Evolutionary conservation across 1,284 basidiomycete genomes (phyloP).

Genomic region (Trichosporon sp.): DNA sequence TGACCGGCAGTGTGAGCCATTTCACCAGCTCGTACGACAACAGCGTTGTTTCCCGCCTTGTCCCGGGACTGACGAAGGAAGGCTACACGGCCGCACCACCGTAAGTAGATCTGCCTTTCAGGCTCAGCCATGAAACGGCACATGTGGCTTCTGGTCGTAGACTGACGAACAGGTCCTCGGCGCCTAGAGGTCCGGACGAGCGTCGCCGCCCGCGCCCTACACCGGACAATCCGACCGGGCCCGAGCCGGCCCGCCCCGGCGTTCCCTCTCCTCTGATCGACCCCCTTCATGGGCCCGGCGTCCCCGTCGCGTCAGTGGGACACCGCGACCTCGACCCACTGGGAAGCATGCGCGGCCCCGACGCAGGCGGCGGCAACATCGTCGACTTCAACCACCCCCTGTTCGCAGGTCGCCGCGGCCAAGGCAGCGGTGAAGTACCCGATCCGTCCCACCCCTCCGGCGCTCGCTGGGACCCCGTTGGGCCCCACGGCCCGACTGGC

Average conservation of each 20-base stretch:
- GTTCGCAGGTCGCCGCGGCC: conserved; percentile 50
- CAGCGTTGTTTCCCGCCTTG: conserved; percentile 54
- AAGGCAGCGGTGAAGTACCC: conserved; percentile 26
- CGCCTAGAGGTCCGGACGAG: conserved; percentile 20
- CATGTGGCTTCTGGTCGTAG: neutral
- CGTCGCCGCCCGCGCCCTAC: conserved; percentile 16
- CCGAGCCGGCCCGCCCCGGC: conserved; percentile 35
- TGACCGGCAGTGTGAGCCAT: conserved; percentile 47
- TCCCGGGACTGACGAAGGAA: conserved; percentile 56
- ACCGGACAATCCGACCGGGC: conserved; percentile 17
- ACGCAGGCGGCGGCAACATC: conserved; percentile 59
- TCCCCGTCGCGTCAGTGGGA: conserved; percentile 56
- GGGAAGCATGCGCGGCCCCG: conserved; percentile 12
- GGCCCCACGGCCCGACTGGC: conserved; percentile 45
- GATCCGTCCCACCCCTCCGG: conserved; percentile 56
- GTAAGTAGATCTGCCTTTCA: conserved; percentile 36
- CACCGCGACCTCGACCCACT: conserved; percentile 59
- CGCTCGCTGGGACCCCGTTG: conserved; percentile 62
- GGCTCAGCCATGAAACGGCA: neutral
- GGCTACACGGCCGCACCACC: conserved; percentile 48
- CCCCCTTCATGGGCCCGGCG: conserved; percentile 25
- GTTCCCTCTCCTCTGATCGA: conserved; percentile 32
- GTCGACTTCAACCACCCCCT: conserved; percentile 62
- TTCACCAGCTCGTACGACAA: conserved; percentile 55
- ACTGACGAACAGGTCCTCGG: neutral